Conservation (phyloP, 1,284 basidiomycete species). For the Microbotryum intermedium region DNA sequence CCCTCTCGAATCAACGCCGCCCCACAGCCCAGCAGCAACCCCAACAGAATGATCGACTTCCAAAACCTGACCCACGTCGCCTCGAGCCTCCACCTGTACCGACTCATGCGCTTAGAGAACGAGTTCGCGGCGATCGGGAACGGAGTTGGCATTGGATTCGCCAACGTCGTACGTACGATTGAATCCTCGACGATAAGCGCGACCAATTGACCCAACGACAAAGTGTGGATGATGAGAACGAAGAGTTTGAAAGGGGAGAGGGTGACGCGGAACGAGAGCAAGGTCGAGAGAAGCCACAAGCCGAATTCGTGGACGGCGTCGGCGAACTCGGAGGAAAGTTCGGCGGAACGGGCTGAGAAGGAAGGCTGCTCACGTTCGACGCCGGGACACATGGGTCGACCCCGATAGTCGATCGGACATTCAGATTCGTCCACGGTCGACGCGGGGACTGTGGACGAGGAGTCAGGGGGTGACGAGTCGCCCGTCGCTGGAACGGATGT, state of each 20-base stretch:
- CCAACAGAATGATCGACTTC: not conserved
- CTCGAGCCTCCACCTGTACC: not conserved
- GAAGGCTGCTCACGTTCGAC: not conserved
- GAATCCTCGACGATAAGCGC: conserved; percentile 5
- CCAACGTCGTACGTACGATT: not conserved
- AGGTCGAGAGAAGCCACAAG: not conserved
- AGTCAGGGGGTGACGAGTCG: not conserved
- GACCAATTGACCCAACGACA: not conserved
- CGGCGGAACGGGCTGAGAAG: conserved; percentile 2
- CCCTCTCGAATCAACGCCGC: not conserved
- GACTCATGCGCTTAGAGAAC: not conserved
- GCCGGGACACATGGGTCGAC: conserved; percentile 4
- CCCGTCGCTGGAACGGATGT: not conserved
- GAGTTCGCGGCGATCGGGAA: not conserved
- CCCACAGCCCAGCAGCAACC: not conserved
- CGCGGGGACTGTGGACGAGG: not conserved
- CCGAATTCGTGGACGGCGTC: conserved; percentile 6
- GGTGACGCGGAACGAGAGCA: not conserved
- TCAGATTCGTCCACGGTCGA: not conserved
- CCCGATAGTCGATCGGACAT: conserved; percentile 8
- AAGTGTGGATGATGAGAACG: not conserved
- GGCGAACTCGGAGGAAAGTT: conserved; percentile 12
- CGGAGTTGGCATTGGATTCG: conserved; percentile 2
- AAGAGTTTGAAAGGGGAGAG: conserved; percentile 4
- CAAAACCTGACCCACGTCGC: not conserved